A percentile compares a stretch with the other conserved stretches of the same genome.
Conservation (phyloP, 345 rosid genomes). For the Citrus reticulata region DNA sequence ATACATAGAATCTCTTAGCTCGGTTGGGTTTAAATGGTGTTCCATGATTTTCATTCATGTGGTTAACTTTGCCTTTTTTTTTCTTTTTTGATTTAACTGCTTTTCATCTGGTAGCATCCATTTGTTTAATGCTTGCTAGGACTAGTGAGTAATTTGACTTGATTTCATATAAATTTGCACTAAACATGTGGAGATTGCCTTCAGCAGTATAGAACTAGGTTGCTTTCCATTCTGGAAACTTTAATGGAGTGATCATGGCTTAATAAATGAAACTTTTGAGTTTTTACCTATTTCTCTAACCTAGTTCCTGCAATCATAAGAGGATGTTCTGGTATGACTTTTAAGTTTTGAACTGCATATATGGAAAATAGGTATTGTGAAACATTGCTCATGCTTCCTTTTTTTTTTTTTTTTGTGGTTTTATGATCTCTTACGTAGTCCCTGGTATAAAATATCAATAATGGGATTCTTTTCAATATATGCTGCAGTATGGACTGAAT, state of each 20-base stretch:
- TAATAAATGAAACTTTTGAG: neutral
- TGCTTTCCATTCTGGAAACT: neutral
- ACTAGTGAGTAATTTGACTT: neutral
- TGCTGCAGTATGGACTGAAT: slow-evolving; percentile 56
- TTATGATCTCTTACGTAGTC: neutral
- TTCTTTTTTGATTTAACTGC: neutral
- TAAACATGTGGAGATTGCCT: neutral
- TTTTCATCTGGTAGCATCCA: neutral
- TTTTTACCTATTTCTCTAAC: neutral
- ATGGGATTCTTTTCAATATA: slow-evolving; percentile 1
- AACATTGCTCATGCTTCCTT: neutral
- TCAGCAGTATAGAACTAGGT: neutral
- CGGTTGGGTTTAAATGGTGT: neutral
- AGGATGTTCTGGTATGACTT: neutral
- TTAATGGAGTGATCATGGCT: neutral
- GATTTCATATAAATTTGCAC: neutral
- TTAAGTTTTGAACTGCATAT: neutral
- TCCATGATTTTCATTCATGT: neutral
- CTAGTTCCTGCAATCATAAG: neutral
- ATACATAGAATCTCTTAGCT: neutral
- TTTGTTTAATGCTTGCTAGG: neutral
- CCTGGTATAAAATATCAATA: neutral
- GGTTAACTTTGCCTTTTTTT: neutral
- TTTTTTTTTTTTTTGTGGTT: neutral
- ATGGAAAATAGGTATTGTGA: neutral